Base-by-base conservation (phyloP, 2,329 filamentous ascomycete genomes). In the Neodidymelliopsis sp. region DNA sequence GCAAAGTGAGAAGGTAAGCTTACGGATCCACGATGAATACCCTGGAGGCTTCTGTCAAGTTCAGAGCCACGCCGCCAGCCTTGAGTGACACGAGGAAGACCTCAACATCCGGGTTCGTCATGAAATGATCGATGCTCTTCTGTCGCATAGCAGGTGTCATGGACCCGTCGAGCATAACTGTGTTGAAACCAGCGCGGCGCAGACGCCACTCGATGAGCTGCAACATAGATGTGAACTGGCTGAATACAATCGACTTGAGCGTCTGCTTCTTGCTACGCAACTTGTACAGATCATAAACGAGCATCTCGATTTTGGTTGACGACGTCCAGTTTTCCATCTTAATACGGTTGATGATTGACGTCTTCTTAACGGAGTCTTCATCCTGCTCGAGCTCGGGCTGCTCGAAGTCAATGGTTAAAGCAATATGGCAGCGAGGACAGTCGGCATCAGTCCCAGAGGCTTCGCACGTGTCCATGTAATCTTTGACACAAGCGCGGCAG, bases 291-390 rank as follows among this genome's bases (percentile, higher is more conserved):
- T 97, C 91, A 67, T 97, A 95, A 8, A 97, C 88, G 5, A 99
- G 84, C 71, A 96, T 86, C 76, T 99, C 94, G 59, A 99, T 99
- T 78, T 99, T 99, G 54, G 92, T 97, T 1, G 91, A 97, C 0
- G 91, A 96, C 0, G 91, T 96, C 94, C 94, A 99, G 65, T 97
- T 90, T 71, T 96, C 90, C 92, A 97, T 97, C 74, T 93, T 91
- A 76, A 99, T 97, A 45, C 94, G 89, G 72, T 97, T 97, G 79
- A 97, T 95, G 72, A 99, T 99, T 1, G 91, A 96, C 11, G 86
- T 92, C 75, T 97, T 97, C 81, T 96, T 97, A 51, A 96, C 86
- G 6, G 86, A 76, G 2, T 85, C 81, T 70, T 93, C 89, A 54
- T 97, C 90, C 73, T 97, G 92, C 74, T 96, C 92, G 43, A 97